Base-by-base conservation (phyloP, 306 rosid species). In the Acacia acuminata region DNA sequence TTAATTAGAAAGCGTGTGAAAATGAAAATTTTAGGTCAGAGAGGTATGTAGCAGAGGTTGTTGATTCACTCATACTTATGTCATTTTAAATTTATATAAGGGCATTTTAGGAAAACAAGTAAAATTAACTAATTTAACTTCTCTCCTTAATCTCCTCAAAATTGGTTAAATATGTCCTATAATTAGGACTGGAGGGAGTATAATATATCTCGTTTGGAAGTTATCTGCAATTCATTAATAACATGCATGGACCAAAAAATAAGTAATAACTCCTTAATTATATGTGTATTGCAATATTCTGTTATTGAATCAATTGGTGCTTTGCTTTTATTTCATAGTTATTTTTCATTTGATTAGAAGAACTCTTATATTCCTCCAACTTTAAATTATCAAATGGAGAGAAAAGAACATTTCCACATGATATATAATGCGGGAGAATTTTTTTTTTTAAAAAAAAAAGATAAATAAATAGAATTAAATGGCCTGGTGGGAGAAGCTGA, bases 371-470 rank as follows among this genome's bases (percentile, higher is more conserved):
- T 65, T 80, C 58, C 22, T 63, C 50, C 55, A 77, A 30, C 24
- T 77, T 6, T 42, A 74, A 5, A 48, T 77, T 19, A 70, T 53
- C 22, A 71, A 51, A 72, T 77, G 77, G 67, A 73, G 74, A 85
- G 75, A 66, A 38, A 38, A 22, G 83, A 71, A 77, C 36, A 72
- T 20, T 81, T 81, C 77, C 76, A 42, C 77, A 3, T 17, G 75
- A 63, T 71, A 38, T 38, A 38, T 38, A 38, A 38, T 6, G 42
- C 42, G 1, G n/a, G 58, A 9, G 14, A 9, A 1, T 17, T 5
- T 27, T n/a, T n/a, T n/a, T n/a, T n/a, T n/a, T 27, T 27, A 1
- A 56, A 2, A 22, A n/a, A 22, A 8, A 56, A 20, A 27, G 64
- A 3, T n/a, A 27, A 10, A 10, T 55, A n/a, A 55, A 58, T 4